These are phyloP conservation scores for Neckera pumila DNA, from an alignment of 225 moss, liverwort and hornwort species.

Conservation along the genomic window DNA sequence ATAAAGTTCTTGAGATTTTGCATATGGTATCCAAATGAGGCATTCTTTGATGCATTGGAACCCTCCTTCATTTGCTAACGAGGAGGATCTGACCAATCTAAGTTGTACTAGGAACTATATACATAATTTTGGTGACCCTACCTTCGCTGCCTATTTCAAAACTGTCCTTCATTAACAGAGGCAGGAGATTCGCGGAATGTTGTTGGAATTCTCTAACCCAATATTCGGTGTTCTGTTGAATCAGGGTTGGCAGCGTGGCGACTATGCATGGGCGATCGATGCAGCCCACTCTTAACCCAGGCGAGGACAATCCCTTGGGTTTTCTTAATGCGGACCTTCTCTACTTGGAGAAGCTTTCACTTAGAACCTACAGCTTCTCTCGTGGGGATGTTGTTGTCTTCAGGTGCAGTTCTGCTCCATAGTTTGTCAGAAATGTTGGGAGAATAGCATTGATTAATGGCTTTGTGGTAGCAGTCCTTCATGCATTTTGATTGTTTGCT, in stretches of 20 bases:
- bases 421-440: background rate
- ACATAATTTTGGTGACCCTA: background rate
- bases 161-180: background rate
- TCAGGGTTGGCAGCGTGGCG: conserved; percentile 57
- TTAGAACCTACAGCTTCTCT: conserved; percentile 75
- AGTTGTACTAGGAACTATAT: background rate
- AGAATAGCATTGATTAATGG: background rate
- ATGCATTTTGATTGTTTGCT: background rate
- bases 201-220: background rate
- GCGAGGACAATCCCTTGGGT: conserved; percentile 35
- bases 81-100: background rate
- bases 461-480: background rate
- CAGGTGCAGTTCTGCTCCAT: conserved; percentile 36
- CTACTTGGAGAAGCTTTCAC: conserved; percentile 69
- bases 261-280: conserved; percentile 89
- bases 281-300: conserved; percentile 88
- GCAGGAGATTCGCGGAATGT: background rate
- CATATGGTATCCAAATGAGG: background rate
- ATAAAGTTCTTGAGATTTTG: background rate
- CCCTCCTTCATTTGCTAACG: background rate
- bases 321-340: conserved; percentile 55
- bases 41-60: background rate
- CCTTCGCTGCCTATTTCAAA: background rate
- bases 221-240: background rate
- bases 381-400: conserved; percentile 98